Evolutionary conservation across 371 early-diverging fungal genomes (phyloP), one percentile per base, ranked within the genome.

Genomic region (Rhizopus sp.): DNA sequence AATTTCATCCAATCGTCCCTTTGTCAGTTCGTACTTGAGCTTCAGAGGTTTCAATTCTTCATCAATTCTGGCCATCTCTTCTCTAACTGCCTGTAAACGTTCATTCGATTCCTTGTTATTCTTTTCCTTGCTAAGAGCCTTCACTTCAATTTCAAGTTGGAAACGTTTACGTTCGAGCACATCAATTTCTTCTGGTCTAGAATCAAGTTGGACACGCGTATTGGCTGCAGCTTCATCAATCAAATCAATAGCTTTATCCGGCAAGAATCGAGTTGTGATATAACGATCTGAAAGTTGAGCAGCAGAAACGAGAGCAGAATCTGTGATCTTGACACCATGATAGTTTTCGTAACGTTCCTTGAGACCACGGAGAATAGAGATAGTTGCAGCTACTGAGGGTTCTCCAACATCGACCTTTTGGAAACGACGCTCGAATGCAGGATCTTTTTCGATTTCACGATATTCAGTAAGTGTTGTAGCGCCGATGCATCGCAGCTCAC

Each of bases 131-230:
- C 81, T 78, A 38, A 98, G 73, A 0, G 98, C 98, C 15, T 92
- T 92, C 44, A 91, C 93, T 73, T 98, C 98, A 57, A 98, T 92
- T 68, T 98, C 96, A 13, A 97, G 83, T 74, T 95, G 96, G 56
- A 96, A 79, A 50, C 81, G 82, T 30, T 88, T 87, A 45, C 98
- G 89, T 64, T 97, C 96, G 10, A 98, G 83, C 0, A 87, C 84
- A 77, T 98, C 98, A 47, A 98, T 97, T 53, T 85, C 84, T 76
- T 98, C 98, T 5, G 98, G 98, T 63, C 94, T 93, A 0, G 93
- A 93, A 63, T 97, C 97, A 4, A 96, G 83, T 67, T 96, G 96
- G 1, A 97, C 96, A 49, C 96, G 91, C 0, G 90, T 89, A 70
- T 91, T 90, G 29, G 98, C 98, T 68, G 94, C 94, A 4, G 98